Conservation (phyloP, 2,329 filamentous ascomycete species). For the Ophiosphaerella korrae region DNA sequence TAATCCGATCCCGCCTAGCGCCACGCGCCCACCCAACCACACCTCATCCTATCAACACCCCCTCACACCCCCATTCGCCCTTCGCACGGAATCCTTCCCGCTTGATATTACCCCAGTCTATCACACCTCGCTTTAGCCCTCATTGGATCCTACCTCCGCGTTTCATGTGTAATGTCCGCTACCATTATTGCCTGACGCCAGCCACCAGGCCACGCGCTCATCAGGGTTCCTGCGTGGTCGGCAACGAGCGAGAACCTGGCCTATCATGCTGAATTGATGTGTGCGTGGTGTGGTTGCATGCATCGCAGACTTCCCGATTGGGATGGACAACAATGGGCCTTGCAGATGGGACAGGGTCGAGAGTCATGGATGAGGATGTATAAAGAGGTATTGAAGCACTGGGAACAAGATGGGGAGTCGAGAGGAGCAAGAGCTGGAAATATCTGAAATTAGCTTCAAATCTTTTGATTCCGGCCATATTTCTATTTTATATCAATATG, state of each 20-base stretch:
- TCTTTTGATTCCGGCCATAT: not conserved
- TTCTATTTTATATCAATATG: not conserved
- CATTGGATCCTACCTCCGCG: conserved; percentile 9
- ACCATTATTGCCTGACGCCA: not conserved
- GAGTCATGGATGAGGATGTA: not conserved
- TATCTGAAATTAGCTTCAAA: too few species aligned
- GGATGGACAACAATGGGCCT: not conserved
- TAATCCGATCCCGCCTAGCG: conserved; percentile 17
- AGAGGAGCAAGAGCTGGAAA: not conserved
- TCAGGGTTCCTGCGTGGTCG: not conserved
- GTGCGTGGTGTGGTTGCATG: conserved; percentile 4
- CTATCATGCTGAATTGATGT: conserved; percentile 5
- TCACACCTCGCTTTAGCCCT: conserved; percentile 7
- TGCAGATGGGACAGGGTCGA: not conserved
- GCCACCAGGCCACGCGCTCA: too few species aligned
- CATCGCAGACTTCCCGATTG: conserved; percentile 4
- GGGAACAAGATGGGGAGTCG: not conserved
- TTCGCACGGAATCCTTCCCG: not conserved
- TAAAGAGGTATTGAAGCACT: not conserved
- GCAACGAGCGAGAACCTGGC: not conserved
- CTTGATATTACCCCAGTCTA: conserved; percentile 5
- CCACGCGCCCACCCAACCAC: conserved; percentile 14
- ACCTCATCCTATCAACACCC: conserved; percentile 7
- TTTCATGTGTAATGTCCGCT: conserved; percentile 2
- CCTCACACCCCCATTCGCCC: conserved; percentile 9